Evolutionary conservation across 169 alveolate species (phyloP).

Genomic region (Plasmodium coatneyi): DNA sequence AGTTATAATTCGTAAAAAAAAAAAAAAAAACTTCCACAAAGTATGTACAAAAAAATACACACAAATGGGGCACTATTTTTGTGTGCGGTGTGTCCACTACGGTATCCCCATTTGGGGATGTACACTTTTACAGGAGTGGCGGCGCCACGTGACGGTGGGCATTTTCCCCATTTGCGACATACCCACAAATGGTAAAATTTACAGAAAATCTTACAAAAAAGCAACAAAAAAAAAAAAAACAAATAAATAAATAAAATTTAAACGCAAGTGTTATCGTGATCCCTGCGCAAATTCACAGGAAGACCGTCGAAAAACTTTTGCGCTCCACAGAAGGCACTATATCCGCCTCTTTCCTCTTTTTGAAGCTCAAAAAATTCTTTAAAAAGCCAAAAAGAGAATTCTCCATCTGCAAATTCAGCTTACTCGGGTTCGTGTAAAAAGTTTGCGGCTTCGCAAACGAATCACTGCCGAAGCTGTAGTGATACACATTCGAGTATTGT

Average conservation of each 20-base stretch:
- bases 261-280: neutral
- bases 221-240: constrained; percentile 7
- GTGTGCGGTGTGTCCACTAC: neutral
- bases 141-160: neutral
- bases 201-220: neutral
- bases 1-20: neutral
- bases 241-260: neutral
- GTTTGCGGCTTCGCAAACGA: constrained; percentile 4
- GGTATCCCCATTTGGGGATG: neutral
- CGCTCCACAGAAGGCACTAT: constrained; percentile 5
- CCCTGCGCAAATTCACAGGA: constrained; percentile 4
- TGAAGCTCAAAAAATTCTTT: constrained; percentile 66
- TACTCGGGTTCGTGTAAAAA: constrained; percentile 55
- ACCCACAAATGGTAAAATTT: neutral
- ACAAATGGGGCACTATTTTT: neutral
- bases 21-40: neutral
- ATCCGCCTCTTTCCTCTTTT: constrained; percentile 35
- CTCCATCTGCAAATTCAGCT: constrained; percentile 41
- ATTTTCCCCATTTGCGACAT: neutral
- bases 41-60: neutral
- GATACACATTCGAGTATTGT: constrained; percentile 47
- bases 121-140: neutral
- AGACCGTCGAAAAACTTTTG: constrained; percentile 22
- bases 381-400: constrained; percentile 46
- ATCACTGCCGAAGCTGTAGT: constrained; percentile 19